phyloP scores from a whole-genome alignment of 345 rosid species.

The Moringa oleifera region DNA sequence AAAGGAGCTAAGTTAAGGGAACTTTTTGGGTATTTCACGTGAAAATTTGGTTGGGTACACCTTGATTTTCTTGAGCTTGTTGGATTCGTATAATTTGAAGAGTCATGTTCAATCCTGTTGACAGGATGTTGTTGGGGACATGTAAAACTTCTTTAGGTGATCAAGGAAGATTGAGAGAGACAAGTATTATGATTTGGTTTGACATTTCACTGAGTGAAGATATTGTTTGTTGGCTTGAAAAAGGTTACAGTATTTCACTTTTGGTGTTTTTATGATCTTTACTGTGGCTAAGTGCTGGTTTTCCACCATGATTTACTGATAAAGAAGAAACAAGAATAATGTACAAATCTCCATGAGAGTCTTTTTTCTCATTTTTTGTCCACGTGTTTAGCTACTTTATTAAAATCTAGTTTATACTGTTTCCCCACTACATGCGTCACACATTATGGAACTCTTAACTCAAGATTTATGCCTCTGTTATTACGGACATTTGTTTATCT shows the following conservation, averaged over 20 bases:
- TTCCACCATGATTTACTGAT: conserved; percentile 7
- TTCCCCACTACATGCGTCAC: no score
- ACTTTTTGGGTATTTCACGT: no score
- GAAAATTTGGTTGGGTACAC: no score
- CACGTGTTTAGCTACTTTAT: neutral
- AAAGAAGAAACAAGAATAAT: neutral
- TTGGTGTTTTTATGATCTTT: neutral
- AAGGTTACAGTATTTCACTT: neutral
- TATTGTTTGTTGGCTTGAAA: neutral
- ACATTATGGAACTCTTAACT: no score
- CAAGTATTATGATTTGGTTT: conserved; percentile 7
- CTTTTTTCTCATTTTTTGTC: neutral
- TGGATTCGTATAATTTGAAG: conserved; percentile 7
- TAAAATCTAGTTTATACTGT: no score
- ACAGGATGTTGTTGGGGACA: conserved; percentile 1
- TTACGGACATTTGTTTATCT: no score
- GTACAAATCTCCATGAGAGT: neutral
- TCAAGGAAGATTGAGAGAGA: conserved; percentile 8
- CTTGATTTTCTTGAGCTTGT: no score
- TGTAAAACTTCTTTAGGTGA: conserved; percentile 9
- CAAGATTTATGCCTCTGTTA: no score
- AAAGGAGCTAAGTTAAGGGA: no score
- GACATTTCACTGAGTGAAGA: neutral
- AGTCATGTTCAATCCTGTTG: no score
- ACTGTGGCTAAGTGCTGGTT: conserved; percentile 6